Evolutionary conservation across 169 alveolate genomes (phyloP), one percentile per base, ranked within the genome.

Genomic region (Amoebophrya sp.): DNA sequence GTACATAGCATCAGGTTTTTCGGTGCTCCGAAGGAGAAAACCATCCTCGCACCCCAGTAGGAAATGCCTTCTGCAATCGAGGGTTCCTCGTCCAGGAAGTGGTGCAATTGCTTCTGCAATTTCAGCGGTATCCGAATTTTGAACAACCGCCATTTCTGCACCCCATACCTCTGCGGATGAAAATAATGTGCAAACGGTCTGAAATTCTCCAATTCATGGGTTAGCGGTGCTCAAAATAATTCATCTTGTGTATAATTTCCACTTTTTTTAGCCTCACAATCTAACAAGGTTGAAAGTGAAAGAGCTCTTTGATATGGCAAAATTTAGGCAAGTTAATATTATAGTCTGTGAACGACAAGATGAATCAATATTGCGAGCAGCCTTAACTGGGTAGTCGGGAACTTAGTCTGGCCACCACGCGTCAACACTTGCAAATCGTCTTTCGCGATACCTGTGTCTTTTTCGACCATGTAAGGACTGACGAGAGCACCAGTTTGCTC

Each of bases 91-190:
- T 47, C 65, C 65, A 65, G 83, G 33, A 65, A 65, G 33, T 6
- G 1, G 83, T 65, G 83, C 38, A 65, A 36, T 18, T 65, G 83
- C 83, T 65, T 65, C n/a, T 65, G 83, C 38, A 65, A 26, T 26
- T 65, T 65, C 83, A 65, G 18, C 33, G 83, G 83, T 26, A 65
- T 65, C 38, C 83, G 83, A 36, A 65, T 65, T 36, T 65, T 65
- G 83, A 65, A 65, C 83, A 65, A 36, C 33, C 83, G 83, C 83
- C 83, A 65, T 36, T 65, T 65, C n/a, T 65, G 83, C 83, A 65
- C 83, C 36, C 83, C 83, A 26, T 65, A 65, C 83, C 83, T 29
- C 33, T 6, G 0, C 26, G 83, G 83, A 26, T 65, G 83, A 36
- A 65, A 65, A 18, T 65, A 65, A 36, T 65, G 83, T 6, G 83